Evolutionary conservation across 2,329 filamentous ascomycete genomes (phyloP).

Genomic region (Phaeosphaeriaceae sp.): DNA sequence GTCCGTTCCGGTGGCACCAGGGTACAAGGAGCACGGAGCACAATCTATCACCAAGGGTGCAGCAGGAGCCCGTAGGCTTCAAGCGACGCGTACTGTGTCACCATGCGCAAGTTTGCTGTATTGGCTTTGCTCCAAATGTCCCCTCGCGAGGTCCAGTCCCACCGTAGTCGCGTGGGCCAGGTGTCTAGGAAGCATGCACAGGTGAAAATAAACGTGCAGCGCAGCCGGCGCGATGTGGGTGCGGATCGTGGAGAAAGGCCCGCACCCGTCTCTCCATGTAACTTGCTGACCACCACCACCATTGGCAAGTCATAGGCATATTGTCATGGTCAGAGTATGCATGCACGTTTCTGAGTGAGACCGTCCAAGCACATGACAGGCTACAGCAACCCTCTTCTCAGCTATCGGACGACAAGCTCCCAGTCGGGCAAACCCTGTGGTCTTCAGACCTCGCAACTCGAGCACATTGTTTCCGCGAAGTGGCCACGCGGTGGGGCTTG

Average conservation of each 20-base stretch:
- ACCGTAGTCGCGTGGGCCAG: slow-evolving; percentile 44
- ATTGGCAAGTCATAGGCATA: too few species aligned
- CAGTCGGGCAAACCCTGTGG: slow-evolving; percentile 15
- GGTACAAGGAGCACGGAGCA: slow-evolving; percentile 16
- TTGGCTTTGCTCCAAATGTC: slow-evolving; percentile 1
- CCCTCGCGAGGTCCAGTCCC: slow-evolving; percentile 30
- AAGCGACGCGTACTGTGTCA: slow-evolving; percentile 38
- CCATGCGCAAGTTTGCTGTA: slow-evolving; percentile 26
- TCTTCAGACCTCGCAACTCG: slow-evolving; percentile 28
- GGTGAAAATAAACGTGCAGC: slow-evolving; percentile 51
- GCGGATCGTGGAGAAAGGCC: slow-evolving; percentile 46
- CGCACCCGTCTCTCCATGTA: slow-evolving; percentile 40
- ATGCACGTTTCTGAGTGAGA: slow-evolving; percentile 9
- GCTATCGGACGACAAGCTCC: slow-evolving; percentile 12
- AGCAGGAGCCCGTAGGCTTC: slow-evolving; percentile 28
- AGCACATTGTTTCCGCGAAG: slow-evolving; percentile 32
- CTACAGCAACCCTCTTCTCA: slow-evolving; percentile 16
- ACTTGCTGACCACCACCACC: slow-evolving; percentile 45
- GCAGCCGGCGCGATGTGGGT: slow-evolving; percentile 49
- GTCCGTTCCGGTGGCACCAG: slow-evolving; percentile 4
- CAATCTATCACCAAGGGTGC: slow-evolving; percentile 15
- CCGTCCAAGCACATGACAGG: slow-evolving; percentile 15
- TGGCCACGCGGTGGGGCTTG: slow-evolving; percentile 39
- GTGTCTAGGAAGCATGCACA: slow-evolving; percentile 43
- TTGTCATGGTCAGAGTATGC: neutral